phyloP scores from a whole-genome alignment of 257 asterid genomes.

The Solanum sparsipilum region DNA sequence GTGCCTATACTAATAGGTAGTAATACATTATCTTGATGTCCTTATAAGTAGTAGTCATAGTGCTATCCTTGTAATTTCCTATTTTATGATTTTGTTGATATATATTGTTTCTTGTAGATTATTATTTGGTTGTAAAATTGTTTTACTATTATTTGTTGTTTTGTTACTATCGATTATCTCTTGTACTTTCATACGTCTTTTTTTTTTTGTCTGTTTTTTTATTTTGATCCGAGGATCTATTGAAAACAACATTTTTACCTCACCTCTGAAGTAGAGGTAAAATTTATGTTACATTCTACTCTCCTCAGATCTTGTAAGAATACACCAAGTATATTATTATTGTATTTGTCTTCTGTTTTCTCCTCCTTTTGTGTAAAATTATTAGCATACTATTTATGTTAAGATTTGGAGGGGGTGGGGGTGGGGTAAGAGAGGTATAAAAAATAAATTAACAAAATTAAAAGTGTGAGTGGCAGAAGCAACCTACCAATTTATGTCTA shows the following conservation, averaged over 20 bases:
- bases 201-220: not conserved
- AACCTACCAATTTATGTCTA: not conserved
- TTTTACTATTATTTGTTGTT: no score
- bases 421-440: not conserved
- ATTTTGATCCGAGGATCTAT: not conserved
- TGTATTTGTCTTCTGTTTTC: not conserved
- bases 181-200: not conserved
- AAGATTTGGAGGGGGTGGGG: not conserved
- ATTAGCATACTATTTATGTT: no score
- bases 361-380: not conserved
- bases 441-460: not conserved
- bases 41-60: no score
- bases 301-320: not conserved
- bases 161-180: not conserved
- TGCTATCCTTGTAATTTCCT: not conserved
- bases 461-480: not conserved
- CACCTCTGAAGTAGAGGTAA: not conserved
- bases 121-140: no score
- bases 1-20: not conserved
- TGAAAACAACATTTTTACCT: fast-evolving
- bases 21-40: not conserved
- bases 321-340: not conserved
- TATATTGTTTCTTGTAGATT: not conserved
- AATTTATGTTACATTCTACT: not conserved
- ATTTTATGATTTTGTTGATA: not conserved